phyloP scores from a whole-genome alignment of 2,329 filamentous ascomycete genomes.

The Sporothrix brunneoviolacea region DNA sequence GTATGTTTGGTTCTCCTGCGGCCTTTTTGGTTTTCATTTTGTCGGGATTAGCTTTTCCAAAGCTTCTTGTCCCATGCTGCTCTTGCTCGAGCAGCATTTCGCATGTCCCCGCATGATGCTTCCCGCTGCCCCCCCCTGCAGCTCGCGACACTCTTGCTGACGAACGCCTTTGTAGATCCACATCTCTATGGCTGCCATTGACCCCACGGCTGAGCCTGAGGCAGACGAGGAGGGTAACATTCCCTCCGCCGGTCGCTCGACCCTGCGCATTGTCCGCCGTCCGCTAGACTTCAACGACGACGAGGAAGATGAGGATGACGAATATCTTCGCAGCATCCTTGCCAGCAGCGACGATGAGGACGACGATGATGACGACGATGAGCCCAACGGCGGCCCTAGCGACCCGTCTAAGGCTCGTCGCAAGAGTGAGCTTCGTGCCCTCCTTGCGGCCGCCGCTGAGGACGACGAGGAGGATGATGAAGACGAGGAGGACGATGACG shows the following conservation, averaged over 20 bases:
- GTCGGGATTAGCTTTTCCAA: too few relatives aligned
- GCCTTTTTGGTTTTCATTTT: too few relatives aligned
- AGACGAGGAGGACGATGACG: constrained; percentile 50
- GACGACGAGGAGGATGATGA: constrained; percentile 54
- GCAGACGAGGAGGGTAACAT: constrained; percentile 56
- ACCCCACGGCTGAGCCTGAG: constrained; percentile 72
- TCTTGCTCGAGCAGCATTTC: too few relatives aligned
- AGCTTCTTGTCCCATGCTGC: neutral
- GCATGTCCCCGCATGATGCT: too few relatives aligned
- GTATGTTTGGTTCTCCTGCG: too few relatives aligned
- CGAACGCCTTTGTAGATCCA: constrained; percentile 59
- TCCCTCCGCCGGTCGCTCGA: constrained; percentile 65
- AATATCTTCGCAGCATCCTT: constrained; percentile 53
- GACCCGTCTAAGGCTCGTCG: constrained; percentile 81
- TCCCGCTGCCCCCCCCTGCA: too few relatives aligned
- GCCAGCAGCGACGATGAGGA: constrained; percentile 45
- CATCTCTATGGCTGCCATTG: constrained; percentile 97
- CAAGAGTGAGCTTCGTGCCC: constrained; percentile 68
- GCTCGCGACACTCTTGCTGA: neutral
- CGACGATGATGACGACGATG: constrained; percentile 56
- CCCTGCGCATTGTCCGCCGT: constrained; percentile 82
- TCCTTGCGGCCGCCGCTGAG: constrained; percentile 60
- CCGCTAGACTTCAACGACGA: constrained; percentile 40
- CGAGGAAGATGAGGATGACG: constrained; percentile 56
- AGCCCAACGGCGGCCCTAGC: constrained; percentile 82